phyloP scores from a whole-genome alignment of 2,329 filamentous ascomycete species.

The Paramyrothecium sp. region DNA sequence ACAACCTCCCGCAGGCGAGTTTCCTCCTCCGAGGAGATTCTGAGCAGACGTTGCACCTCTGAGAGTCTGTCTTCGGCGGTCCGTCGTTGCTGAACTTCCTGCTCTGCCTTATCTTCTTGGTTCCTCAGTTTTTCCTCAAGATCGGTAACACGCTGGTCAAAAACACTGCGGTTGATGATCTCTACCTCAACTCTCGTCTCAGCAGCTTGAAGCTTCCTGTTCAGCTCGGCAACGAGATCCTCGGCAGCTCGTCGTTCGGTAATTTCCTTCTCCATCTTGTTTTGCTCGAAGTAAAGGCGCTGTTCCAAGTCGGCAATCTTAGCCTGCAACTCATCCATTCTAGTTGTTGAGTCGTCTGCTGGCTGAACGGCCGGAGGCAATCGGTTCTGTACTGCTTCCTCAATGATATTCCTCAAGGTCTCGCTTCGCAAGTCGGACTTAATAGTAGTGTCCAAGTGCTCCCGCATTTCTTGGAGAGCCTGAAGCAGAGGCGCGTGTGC shows the following conservation, averaged over 20 bases:
- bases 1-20: conserved; percentile 63
- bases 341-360: conserved; percentile 47
- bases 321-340: conserved; percentile 57
- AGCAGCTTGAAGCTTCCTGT: conserved; percentile 53
- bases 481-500: conserved; percentile 49
- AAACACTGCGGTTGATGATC: conserved; percentile 58
- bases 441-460: conserved; percentile 34
- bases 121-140: conserved; percentile 67
- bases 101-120: conserved; percentile 62
- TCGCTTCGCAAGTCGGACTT: conserved; percentile 30
- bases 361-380: conserved; percentile 50
- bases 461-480: conserved; percentile 63
- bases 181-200: conserved; percentile 60
- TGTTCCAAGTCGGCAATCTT: conserved; percentile 62
- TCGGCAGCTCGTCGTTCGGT: conserved; percentile 49
- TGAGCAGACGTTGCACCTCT: conserved; percentile 69
- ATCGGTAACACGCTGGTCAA: conserved; percentile 62
- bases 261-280: conserved; percentile 47
- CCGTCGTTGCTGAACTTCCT: conserved; percentile 62
- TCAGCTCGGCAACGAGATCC: conserved; percentile 51
- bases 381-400: conserved; percentile 59
- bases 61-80: conserved; percentile 70
- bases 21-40: conserved; percentile 71
- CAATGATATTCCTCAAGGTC: conserved; percentile 60
- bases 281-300: conserved; percentile 46